Evolutionary conservation across 805 yeast species (phyloP).

Genomic region (Kuraishia borneana): DNA sequence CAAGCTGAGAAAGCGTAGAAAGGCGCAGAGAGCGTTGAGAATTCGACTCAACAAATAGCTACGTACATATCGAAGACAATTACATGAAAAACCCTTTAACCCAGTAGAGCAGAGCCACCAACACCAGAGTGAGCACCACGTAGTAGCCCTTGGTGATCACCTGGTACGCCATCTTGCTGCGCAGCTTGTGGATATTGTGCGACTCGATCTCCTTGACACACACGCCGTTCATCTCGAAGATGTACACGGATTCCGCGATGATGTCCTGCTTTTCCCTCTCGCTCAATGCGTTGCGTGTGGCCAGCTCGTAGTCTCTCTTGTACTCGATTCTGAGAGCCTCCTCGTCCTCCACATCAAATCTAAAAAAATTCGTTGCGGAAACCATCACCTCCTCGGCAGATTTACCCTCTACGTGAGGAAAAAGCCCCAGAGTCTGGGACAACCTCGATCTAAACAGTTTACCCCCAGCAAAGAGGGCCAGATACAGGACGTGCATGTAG

Average conservation of each 20-base stretch:
- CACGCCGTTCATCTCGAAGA: conserved; percentile 50
- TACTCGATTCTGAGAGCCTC: conserved; percentile 51
- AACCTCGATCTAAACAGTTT: conserved; percentile 58
- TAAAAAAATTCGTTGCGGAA: conserved; percentile 60
- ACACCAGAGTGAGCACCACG: conserved; percentile 21
- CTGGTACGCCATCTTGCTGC: conserved; percentile 42
- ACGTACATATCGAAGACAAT: conserved; percentile 2
- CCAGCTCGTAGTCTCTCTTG: conserved; percentile 68
- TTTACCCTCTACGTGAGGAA: conserved; percentile 63
- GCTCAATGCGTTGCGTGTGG: conserved; percentile 58
- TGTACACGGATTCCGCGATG: conserved; percentile 54
- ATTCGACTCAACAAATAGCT: conserved; percentile 43
- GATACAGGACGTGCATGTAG: conserved; percentile 75
- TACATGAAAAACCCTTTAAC: conserved; percentile 20
- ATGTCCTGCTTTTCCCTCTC: conserved; percentile 64
- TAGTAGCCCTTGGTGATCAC: conserved; percentile 41
- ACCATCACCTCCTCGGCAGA: conserved; percentile 50
- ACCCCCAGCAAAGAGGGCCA: conserved; percentile 85
- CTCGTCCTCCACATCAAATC: conserved; percentile 55
- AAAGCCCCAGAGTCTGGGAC: conserved; percentile 55
- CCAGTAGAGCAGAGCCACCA: conserved; percentile 21
- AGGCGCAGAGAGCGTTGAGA: conserved; percentile 76
- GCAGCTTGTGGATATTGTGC: conserved; percentile 49
- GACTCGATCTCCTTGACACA: conserved; percentile 58
- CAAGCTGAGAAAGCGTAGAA: conserved; percentile 94